phyloP scores from a whole-genome alignment of 176 grass and related monocot genomes.

The Hordeum marinum region DNA sequence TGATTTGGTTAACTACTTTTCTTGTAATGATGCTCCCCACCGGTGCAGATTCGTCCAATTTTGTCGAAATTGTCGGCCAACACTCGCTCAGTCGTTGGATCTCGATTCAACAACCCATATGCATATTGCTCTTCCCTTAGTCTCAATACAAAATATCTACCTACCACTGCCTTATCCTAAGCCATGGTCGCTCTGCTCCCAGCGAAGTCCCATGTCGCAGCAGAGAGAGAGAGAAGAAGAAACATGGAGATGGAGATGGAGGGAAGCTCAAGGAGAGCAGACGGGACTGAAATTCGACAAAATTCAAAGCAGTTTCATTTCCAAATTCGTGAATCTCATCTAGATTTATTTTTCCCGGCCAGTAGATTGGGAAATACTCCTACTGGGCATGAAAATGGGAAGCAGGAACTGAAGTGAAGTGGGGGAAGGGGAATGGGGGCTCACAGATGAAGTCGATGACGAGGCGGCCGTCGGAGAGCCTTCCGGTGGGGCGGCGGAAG shows the following conservation, averaged over 20 bases:
- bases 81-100: neutral
- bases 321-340: neutral
- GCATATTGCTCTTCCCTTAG: neutral
- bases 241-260: too few species aligned
- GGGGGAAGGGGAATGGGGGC: neutral
- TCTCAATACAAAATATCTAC: neutral
- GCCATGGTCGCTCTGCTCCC: neutral
- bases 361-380: neutral
- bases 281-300: neutral
- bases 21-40: neutral
- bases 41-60: too few species aligned
- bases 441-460: conserved; percentile 92
- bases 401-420: neutral
- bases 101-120: neutral
- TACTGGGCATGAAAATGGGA: neutral
- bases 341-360: neutral
- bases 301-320: neutral
- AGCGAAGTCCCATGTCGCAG: neutral
- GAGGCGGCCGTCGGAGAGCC: conserved; percentile 78
- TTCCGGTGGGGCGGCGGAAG: conserved; percentile 55
- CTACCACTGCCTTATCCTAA: neutral
- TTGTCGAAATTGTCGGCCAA: too few species aligned
- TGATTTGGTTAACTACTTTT: neutral
- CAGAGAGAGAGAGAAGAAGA: neutral
- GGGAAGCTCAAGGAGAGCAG: neutral